These are phyloP conservation scores for Paraglomus brasilianum DNA, from an alignment of 192 early-diverging fungal genomes.

Conservation along the genomic window DNA sequence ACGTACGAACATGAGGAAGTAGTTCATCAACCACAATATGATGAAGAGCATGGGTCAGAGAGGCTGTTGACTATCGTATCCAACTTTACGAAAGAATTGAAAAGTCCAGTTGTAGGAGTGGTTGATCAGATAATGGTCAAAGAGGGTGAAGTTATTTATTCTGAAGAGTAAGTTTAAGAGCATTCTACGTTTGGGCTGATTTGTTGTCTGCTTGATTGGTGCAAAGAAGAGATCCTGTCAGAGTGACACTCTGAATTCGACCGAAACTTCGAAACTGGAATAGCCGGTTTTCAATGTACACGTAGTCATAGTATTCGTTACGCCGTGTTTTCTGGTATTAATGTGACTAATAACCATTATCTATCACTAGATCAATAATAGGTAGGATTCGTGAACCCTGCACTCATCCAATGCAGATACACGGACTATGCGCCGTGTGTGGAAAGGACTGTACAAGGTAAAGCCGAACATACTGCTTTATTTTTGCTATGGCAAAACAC, in stretches of 20 bases:
- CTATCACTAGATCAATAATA: too few relatives aligned
- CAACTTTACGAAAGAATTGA: neutral
- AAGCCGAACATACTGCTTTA: neutral
- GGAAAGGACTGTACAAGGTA: constrained; percentile 67
- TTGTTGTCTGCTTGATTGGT: too few relatives aligned
- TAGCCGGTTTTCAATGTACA: too few relatives aligned
- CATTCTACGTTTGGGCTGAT: too few relatives aligned
- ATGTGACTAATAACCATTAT: too few relatives aligned
- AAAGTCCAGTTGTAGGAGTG: neutral
- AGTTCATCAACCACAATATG: too few relatives aligned
- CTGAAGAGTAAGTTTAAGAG: too few relatives aligned
- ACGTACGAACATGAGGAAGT: neutral
- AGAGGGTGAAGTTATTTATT: neutral
- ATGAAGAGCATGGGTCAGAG: neutral
- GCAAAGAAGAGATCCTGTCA: too few relatives aligned
- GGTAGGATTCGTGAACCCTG: constrained; percentile 51
- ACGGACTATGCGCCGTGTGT: constrained; percentile 81
- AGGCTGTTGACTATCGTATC: neutral
- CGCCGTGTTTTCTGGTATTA: too few relatives aligned
- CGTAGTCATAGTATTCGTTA: too few relatives aligned
- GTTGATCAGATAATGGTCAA: neutral
- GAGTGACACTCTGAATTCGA: too few relatives aligned
- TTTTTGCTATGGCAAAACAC: neutral
- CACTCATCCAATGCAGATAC: constrained; percentile 69
- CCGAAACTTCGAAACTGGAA: too few relatives aligned